These are phyloP conservation scores for Murraya paniculata DNA, from an alignment of 345 rosid genomes.

Conservation along the genomic window DNA sequence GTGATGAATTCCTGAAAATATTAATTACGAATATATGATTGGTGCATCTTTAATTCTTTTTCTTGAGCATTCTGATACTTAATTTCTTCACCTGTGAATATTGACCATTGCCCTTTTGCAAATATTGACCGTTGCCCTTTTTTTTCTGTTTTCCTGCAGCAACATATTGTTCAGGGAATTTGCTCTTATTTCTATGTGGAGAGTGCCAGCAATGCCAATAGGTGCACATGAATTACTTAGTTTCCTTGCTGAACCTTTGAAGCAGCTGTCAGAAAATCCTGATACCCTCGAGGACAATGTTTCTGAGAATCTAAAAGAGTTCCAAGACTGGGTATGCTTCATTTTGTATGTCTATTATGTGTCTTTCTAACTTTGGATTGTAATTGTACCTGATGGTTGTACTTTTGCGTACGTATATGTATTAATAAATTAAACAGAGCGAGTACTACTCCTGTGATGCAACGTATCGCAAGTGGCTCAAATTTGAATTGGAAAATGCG, in stretches of 20 bases:
- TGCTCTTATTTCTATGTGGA: constrained; percentile 96
- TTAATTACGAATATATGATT: not conserved
- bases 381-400: constrained; percentile 8
- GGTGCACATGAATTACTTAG: constrained; percentile 92
- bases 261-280: constrained; percentile 80
- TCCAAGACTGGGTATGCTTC: constrained; percentile 84
- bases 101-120: not conserved
- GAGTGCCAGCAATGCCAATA: constrained; percentile 93
- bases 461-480: constrained; percentile 93
- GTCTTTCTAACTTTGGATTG: not conserved
- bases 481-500: constrained; percentile 70
- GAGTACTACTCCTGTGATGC: constrained; percentile 97
- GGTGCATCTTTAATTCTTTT: constrained; percentile 1
- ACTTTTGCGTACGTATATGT: not conserved
- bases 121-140: not conserved
- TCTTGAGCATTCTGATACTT: constrained; percentile 3
- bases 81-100: not conserved
- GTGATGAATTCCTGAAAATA: not conserved
- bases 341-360: constrained; percentile 16
- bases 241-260: constrained; percentile 96
- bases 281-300: constrained; percentile 54
- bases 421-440: constrained; percentile 43
- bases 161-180: constrained; percentile 93
- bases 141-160: constrained; percentile 36
- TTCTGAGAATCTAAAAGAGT: constrained; percentile 81